Percentiles rank a stretch among this genome's conserved stretches.
phyloP scores from a whole-genome alignment of 257 asterid genomes.

The Echites panduratus region DNA sequence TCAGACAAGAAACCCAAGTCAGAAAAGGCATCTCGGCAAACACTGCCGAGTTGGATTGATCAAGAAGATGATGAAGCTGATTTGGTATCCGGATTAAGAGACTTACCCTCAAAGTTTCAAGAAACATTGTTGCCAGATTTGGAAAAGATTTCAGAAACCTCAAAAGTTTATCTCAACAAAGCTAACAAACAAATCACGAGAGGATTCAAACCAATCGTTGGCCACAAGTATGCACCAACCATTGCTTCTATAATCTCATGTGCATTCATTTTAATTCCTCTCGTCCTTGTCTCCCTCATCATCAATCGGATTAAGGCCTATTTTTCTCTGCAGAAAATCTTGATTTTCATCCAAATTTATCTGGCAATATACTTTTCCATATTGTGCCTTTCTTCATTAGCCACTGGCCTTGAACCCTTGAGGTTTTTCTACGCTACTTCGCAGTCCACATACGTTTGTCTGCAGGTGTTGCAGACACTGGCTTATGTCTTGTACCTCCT shows the following conservation, averaged over 20 bases:
- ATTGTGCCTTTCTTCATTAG: constrained; percentile 54
- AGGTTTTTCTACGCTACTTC: constrained; percentile 80
- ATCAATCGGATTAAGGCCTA: constrained; percentile 68
- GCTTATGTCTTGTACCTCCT: constrained; percentile 73
- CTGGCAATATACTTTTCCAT: constrained; percentile 81
- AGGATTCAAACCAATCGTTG: constrained; percentile 77
- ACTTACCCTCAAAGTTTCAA: constrained; percentile 68
- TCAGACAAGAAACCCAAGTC: constrained; percentile 18
- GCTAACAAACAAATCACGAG: constrained; percentile 73
- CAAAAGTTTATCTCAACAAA: constrained; percentile 44
- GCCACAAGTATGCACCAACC: constrained; percentile 71
- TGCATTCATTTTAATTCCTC: constrained; percentile 67
- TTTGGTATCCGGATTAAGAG: constrained; percentile 54
- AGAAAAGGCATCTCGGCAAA: constrained; percentile 25
- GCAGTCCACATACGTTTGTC: constrained; percentile 72
- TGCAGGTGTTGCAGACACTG: constrained; percentile 69
- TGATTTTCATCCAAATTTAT: constrained; percentile 79
- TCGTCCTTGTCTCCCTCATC: constrained; percentile 65
- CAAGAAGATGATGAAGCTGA: constrained; percentile 50
- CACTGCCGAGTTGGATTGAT: constrained; percentile 33
- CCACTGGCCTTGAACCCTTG: constrained; percentile 81
- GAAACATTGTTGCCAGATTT: constrained; percentile 75
- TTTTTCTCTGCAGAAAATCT: constrained; percentile 70
- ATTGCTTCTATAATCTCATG: constrained; percentile 60
- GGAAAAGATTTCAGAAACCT: constrained; percentile 65